Evolutionary conservation across 305 asterid genomes (phyloP).

Genomic region (Rubia occidens): DNA sequence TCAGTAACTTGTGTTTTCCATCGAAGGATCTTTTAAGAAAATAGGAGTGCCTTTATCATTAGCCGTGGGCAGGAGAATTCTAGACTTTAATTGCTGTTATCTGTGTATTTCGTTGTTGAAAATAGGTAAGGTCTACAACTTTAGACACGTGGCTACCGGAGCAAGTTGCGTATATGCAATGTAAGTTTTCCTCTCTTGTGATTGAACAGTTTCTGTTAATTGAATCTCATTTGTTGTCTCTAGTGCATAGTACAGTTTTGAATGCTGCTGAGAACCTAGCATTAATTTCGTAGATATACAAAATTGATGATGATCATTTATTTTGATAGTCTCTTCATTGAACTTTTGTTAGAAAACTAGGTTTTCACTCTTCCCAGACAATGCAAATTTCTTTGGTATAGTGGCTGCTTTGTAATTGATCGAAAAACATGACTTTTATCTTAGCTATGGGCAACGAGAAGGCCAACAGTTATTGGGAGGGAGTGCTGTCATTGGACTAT

Average conservation of each 20-base stretch:
- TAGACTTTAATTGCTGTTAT: neutral
- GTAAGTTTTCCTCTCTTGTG: conserved; percentile 31
- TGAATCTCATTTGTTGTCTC: neutral
- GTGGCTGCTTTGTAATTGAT: neutral
- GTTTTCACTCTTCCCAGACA: too few relatives aligned
- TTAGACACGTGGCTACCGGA: conserved; percentile 96
- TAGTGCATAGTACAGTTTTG: neutral
- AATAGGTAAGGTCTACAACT: conserved; percentile 79
- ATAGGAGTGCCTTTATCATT: neutral
- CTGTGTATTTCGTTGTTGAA: neutral
- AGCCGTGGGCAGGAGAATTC: neutral
- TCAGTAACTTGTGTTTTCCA: too few relatives aligned
- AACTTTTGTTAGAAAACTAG: neutral
- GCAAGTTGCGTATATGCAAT: conserved; percentile 71
- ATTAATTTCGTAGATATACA: too few relatives aligned
- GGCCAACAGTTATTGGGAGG: conserved; percentile 78
- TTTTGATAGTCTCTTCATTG: neutral
- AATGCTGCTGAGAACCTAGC: too few relatives aligned
- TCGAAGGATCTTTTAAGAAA: neutral
- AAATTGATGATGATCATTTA: neutral
- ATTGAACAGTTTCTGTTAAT: neutral
- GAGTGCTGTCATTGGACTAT: conserved; percentile 36
- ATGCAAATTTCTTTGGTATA: neutral
- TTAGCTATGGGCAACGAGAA: conserved; percentile 66
- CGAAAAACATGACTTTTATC: conserved; percentile 6